Percentiles rank a stretch among this genome's conserved stretches.
These are phyloP conservation scores for Colletotrichum sp. DNA, from an alignment of 2,329 filamentous ascomycete species.

Conservation along the genomic window DNA sequence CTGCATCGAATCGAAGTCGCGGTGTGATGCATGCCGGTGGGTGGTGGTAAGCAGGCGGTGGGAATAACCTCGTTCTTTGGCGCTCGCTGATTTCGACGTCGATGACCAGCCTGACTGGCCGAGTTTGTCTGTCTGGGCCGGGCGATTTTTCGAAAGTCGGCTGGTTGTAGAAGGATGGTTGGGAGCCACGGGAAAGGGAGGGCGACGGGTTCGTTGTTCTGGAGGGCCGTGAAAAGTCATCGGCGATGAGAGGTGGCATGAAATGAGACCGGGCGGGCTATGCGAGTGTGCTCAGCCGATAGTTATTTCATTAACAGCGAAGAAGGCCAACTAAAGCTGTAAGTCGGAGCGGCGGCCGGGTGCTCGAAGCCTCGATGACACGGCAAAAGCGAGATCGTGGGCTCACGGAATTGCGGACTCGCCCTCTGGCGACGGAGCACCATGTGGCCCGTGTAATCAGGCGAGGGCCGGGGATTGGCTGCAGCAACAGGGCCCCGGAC, in stretches of 20 bases:
- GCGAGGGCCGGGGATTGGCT: not conserved
- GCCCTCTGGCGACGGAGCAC: not conserved
- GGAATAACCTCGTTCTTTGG: no score
- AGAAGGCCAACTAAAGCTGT: not conserved
- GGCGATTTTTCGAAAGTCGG: no score
- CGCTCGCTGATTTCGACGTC: no score
- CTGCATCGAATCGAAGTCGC: not conserved
- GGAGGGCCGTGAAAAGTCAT: not conserved
- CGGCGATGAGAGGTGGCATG: constrained; percentile 3
- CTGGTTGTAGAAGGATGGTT: not conserved
- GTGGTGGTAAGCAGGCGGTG: no score
- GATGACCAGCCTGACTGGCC: no score
- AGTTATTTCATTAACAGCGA: not conserved
- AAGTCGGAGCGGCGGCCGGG: not conserved
- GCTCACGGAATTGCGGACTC: constrained; percentile 21
- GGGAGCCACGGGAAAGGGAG: not conserved
- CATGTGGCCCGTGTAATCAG: not conserved
- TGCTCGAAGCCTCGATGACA: constrained; percentile 31
- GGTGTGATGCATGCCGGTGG: not conserved
- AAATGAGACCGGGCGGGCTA: not conserved
- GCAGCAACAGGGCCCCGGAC: not conserved
- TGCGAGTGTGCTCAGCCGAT: not conserved
- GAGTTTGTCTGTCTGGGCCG: no score
- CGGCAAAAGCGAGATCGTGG: constrained; percentile 39
- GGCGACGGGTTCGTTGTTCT: not conserved